A percentile compares a stretch with the other conserved stretches of the same genome.
phyloP scores from a whole-genome alignment of 495 filamentous ascomycete species.

The Tuber brumale region DNA sequence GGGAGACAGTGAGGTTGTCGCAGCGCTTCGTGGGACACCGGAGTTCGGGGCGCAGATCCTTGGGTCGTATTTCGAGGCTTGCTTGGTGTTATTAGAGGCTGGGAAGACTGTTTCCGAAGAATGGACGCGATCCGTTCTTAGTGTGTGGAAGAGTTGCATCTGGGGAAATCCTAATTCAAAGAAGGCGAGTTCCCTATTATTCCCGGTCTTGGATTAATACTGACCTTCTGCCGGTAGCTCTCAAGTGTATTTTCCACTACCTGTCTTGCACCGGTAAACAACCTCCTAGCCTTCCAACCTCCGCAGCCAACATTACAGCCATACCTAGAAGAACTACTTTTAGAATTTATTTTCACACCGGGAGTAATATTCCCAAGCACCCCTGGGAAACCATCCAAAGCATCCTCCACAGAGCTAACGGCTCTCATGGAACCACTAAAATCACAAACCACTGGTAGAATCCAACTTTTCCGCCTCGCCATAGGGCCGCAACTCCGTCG shows the following conservation, averaged over 20 bases:
- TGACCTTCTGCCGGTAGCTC: conserved; percentile 11
- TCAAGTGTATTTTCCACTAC: conserved; percentile 28
- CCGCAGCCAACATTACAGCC: conserved; percentile 7
- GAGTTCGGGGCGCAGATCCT: conserved; percentile 30
- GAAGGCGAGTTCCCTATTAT: conserved; percentile 21
- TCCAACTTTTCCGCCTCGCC: conserved; percentile 28
- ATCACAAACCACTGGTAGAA: conserved; percentile 3
- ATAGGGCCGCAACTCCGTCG: conserved; percentile 21
- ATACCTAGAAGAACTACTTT: conserved; percentile 24
- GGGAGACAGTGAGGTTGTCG: conserved; percentile 17
- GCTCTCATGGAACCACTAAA: conserved; percentile 25
- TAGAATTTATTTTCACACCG: conserved; percentile 32
- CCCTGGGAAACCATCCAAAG: conserved; percentile 12
- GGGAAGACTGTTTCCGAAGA: conserved; percentile 10
- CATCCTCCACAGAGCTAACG: conserved; percentile 26
- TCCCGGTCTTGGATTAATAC: not conserved
- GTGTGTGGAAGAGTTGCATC: conserved; percentile 35
- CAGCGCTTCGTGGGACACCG: conserved; percentile 22
- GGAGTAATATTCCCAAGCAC: conserved; percentile 16
- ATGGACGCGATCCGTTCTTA: conserved; percentile 25
- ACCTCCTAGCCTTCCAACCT: conserved; percentile 10
- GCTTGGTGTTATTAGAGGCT: conserved; percentile 10
- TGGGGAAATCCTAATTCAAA: conserved; percentile 38
- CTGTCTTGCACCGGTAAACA: conserved; percentile 21
- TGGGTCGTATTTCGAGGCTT: conserved; percentile 35